Conservation (phyloP, 73 alveolate species). For the Tetrahymena borealis region DNA sequence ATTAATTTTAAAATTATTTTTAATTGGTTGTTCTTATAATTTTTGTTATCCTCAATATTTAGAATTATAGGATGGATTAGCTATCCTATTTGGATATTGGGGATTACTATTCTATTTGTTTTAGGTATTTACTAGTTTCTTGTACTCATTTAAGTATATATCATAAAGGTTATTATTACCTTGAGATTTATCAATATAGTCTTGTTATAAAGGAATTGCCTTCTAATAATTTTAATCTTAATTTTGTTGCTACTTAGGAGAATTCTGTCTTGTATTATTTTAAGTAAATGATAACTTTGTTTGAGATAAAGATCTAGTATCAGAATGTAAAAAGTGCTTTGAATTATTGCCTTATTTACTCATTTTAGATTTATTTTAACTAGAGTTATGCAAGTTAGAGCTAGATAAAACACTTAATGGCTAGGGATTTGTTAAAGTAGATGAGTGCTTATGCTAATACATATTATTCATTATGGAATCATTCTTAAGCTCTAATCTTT, state of each 20-base stretch:
- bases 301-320: neutral
- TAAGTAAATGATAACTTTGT: neutral
- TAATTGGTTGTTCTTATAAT: too few species aligned
- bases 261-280: neutral
- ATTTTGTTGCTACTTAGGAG: neutral
- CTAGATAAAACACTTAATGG: neutral
- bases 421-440: neutral
- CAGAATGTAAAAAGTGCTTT: neutral
- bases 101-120: neutral
- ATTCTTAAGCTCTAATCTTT: neutral
- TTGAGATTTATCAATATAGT: neutral
- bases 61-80: neutral
- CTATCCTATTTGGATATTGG: too few species aligned
- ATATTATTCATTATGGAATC: neutral
- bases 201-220: neutral
- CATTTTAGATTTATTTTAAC: neutral
- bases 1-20: neutral
- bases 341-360: neutral
- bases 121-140: neutral
- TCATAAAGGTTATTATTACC: neutral
- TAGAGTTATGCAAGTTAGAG: neutral
- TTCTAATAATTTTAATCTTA: neutral
- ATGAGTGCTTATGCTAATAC: neutral
- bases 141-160: neutral
- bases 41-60: neutral